phyloP scores from a whole-genome alignment of 1,139 yeast genomes.

The Martiniozyma asiatica region DNA sequence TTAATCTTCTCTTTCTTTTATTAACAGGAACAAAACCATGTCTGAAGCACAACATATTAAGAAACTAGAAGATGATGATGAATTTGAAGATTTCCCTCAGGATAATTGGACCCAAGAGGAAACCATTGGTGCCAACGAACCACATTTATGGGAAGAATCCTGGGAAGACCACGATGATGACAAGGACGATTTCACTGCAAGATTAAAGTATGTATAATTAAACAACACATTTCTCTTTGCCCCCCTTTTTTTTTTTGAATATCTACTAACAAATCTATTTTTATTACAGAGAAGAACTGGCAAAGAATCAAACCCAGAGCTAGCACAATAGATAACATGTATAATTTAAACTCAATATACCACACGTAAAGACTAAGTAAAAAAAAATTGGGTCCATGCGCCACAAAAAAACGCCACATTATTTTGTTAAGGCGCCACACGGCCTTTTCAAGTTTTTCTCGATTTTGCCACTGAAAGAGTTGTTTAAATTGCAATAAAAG shows the following conservation, averaged over 20 bases:
- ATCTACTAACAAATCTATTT: too few relatives aligned
- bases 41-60: too few relatives aligned
- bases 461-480: too few relatives aligned
- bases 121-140: slow-evolving; percentile 29
- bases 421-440: too few relatives aligned
- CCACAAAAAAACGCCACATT: too few relatives aligned
- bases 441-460: too few relatives aligned
- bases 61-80: slow-evolving; percentile 84
- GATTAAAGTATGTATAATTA: slow-evolving; percentile 37
- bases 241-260: neutral
- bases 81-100: slow-evolving; percentile 88
- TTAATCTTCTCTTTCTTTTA: neutral
- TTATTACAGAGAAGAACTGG: slow-evolving; percentile 2
- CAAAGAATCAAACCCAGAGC: neutral
- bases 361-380: too few relatives aligned
- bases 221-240: slow-evolving; percentile 1
- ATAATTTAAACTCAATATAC: too few relatives aligned
- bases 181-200: slow-evolving; percentile 61
- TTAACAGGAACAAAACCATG: slow-evolving; percentile 4
- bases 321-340: neutral
- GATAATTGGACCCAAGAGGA: slow-evolving; percentile 52
- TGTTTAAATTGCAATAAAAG: too few relatives aligned
- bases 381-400: too few relatives aligned
- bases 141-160: slow-evolving; percentile 83
- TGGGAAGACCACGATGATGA: slow-evolving; percentile 93